phyloP scores from a whole-genome alignment of 2,329 filamentous ascomycete species.

The Emydomyces testavorans region DNA sequence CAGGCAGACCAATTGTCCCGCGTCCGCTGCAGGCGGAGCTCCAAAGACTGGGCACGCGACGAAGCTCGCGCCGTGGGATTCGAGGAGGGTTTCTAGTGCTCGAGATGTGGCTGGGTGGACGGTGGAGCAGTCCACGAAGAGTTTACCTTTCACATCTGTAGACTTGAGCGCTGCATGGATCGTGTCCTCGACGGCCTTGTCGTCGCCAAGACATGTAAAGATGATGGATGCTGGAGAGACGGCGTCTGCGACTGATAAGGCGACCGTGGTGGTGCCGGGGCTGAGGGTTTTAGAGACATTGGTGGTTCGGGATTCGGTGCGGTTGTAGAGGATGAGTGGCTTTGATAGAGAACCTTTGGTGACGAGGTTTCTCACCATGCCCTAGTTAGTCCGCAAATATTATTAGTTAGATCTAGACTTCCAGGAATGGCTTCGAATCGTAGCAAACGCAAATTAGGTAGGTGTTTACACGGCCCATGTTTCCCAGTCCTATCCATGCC shows the following conservation, averaged over 20 bases:
- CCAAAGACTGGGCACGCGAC: slow-evolving; percentile 53
- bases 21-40: slow-evolving; percentile 39
- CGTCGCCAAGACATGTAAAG: slow-evolving; percentile 69
- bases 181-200: slow-evolving; percentile 56
- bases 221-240: slow-evolving; percentile 62
- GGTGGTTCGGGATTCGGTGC: slow-evolving; percentile 54
- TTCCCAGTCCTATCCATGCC: slow-evolving; percentile 21
- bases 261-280: slow-evolving; percentile 44
- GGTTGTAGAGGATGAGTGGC: slow-evolving; percentile 70
- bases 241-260: slow-evolving; percentile 53
- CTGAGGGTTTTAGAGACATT: slow-evolving; percentile 53
- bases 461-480: slow-evolving; percentile 20
- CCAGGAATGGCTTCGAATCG: background rate
- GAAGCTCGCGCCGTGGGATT: slow-evolving; percentile 55
- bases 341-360: slow-evolving; percentile 61
- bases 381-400: too few species aligned
- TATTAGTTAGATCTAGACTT: too few species aligned
- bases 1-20: slow-evolving; percentile 60
- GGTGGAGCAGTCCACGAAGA: slow-evolving; percentile 80
- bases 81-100: slow-evolving; percentile 48
- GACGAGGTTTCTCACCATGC: slow-evolving; percentile 73
- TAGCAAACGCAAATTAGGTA: background rate
- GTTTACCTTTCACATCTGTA: slow-evolving; percentile 53
- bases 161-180: slow-evolving; percentile 46
- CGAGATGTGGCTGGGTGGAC: slow-evolving; percentile 73